Evolutionary conservation across 371 early-diverging fungal species (phyloP).

Genomic region (Lichtheimia ornata): DNA sequence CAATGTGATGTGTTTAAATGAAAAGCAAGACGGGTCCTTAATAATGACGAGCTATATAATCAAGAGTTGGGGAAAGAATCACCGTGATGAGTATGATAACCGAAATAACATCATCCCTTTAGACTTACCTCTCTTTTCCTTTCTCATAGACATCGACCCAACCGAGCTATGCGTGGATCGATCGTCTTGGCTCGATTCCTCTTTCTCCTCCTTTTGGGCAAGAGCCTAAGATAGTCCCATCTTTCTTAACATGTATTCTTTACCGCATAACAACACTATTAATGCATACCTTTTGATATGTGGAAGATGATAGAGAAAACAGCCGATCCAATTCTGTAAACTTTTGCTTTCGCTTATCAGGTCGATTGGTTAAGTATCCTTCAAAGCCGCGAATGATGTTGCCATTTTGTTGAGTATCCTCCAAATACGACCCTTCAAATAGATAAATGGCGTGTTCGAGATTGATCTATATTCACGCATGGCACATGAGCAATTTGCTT

Average conservation of each 20-base stretch:
- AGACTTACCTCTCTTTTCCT: slow-evolving; percentile 43
- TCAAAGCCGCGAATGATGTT: slow-evolving; percentile 86
- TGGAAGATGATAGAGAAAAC: slow-evolving; percentile 66
- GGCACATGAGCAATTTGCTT: neutral
- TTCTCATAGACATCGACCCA: slow-evolving; percentile 24
- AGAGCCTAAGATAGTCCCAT: slow-evolving; percentile 38
- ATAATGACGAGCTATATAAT: neutral
- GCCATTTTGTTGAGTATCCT: slow-evolving; percentile 78
- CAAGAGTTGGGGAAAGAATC: neutral
- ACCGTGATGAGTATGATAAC: neutral
- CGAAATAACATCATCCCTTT: slow-evolving; percentile 6
- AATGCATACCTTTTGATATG: slow-evolving; percentile 58
- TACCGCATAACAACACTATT: too few relatives aligned
- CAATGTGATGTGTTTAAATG: too few relatives aligned
- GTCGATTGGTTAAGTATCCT: slow-evolving; percentile 63
- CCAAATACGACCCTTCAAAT: slow-evolving; percentile 81
- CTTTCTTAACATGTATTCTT: too few relatives aligned
- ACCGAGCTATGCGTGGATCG: slow-evolving; percentile 25
- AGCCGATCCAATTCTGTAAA: slow-evolving; percentile 65
- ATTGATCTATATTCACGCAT: slow-evolving; percentile 31
- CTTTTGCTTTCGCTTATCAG: slow-evolving; percentile 60
- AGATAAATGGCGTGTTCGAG: slow-evolving; percentile 77
- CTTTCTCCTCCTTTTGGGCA: slow-evolving; percentile 56
- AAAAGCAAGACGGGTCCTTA: too few relatives aligned
- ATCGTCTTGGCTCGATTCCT: slow-evolving; percentile 63